Evolutionary conservation across 73 alveolate genomes (phyloP).

Genomic region (Tetrahymena elliotti): DNA sequence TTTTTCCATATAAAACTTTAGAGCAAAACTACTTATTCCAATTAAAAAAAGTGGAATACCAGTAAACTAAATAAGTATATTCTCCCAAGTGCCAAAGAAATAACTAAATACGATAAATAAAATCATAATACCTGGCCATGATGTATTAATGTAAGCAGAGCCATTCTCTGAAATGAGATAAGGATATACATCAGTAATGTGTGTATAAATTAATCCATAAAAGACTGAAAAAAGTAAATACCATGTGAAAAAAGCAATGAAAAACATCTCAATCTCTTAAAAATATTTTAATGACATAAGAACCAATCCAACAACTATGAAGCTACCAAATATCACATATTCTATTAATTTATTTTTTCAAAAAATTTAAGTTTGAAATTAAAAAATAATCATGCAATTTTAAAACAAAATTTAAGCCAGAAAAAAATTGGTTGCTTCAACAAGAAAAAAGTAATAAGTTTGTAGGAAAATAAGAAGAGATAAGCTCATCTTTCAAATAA

Average conservation of each 20-base stretch:
- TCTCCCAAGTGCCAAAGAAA: neutral
- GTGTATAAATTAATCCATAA: neutral
- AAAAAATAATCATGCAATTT: no score
- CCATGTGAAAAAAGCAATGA: neutral
- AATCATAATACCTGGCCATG: neutral
- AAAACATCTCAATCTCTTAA: neutral
- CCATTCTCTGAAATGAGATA: neutral
- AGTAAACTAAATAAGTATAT: neutral
- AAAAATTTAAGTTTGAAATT: neutral
- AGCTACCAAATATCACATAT: neutral
- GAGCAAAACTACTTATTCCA: neutral
- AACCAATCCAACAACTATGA: neutral
- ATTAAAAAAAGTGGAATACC: neutral
- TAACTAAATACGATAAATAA: neutral
- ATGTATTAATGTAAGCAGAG: neutral
- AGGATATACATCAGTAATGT: neutral
- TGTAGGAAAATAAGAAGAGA: no score
- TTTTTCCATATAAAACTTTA: neutral
- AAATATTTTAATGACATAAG: neutral
- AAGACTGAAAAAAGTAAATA: neutral
- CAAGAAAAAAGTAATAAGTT: no score
- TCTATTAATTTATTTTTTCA: neutral
- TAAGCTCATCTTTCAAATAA: no score
- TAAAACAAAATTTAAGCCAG: no score
- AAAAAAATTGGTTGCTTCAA: no score